Evolutionary conservation across 805 yeast species (phyloP), one percentile per base, ranked within the genome.

Genomic region (Kluyveromyces siamensis): DNA sequence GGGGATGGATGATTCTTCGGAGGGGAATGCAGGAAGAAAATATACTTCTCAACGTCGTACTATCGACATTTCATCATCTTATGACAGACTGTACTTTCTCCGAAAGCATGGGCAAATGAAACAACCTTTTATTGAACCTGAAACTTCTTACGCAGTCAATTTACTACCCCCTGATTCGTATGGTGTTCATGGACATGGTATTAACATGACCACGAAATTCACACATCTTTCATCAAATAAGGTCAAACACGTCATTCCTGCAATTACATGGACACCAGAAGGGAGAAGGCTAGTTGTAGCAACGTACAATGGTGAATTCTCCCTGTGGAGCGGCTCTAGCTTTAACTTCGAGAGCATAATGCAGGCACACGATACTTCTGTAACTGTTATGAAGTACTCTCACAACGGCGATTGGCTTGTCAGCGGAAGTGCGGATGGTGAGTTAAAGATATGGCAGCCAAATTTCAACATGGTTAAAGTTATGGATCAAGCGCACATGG

Each of bases 311-410:
- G 99, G 99, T 40, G 99, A 93, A 64, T 90, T 93, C 67, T 90
- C 98, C 11, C 72, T 93, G 42, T 93, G 98, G 98, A 89, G 90
- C 65, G 97, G 98, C 10, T 79, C 86, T 74, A 84, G 96, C 9
- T 93, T 91, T 69, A 88, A 87, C 62, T 89, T 93, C 63, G 99
- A 93, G 65, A 87, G 96, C 48, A 89, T 93, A 54, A 93, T 90
- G 95, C 99, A 93, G 71, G 98, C 98, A 1, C 99, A 93, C 67
- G 99, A 93, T 64, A 75, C 84, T 51, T 89, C 96, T 0, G 84
- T 93, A 37, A 75, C 89, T 35, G 74, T 91, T 1, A 70, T 88
- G 60, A 76, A 79, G 54, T 93, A 91, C 68, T 82, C 93, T 6
- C 95, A 88, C 64, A 83, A 84, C 51, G 96, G 88, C 52, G 96